Evolutionary conservation across 345 rosid genomes (phyloP).

Genomic region (Heritiera fomes): DNA sequence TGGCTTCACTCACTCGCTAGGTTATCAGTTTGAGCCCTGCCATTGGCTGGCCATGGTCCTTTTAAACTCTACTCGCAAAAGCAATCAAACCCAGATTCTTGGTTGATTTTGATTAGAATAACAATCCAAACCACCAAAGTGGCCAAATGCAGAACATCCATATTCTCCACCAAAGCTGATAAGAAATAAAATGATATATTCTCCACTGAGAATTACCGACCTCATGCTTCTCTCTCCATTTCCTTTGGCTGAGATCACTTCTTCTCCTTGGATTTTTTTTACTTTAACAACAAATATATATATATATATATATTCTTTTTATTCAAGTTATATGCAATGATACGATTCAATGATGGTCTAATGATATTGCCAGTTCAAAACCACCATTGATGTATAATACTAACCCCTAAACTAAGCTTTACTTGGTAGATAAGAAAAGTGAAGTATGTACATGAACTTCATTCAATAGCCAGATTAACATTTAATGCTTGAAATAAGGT

Average conservation of each 20-base stretch:
- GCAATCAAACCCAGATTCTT: constrained; percentile 24
- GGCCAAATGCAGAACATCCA: not conserved
- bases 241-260: not conserved
- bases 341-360: too few relatives aligned
- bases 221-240: not conserved
- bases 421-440: too few relatives aligned
- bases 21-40: constrained; percentile 27
- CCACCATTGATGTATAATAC: too few relatives aligned
- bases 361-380: too few relatives aligned
- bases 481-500: too few relatives aligned
- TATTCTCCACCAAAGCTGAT: constrained; percentile 8
- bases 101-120: constrained; percentile 2
- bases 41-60: constrained; percentile 22
- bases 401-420: too few relatives aligned
- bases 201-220: constrained; percentile 27
- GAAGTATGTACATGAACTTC: too few relatives aligned
- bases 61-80: constrained; percentile 26
- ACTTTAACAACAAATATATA: not conserved
- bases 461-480: too few relatives aligned
- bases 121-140: constrained; percentile 21
- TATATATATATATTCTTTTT: too few relatives aligned
- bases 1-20: not conserved
- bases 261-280: not conserved
- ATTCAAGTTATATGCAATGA: too few relatives aligned
- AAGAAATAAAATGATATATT: constrained; percentile 13